These are phyloP conservation scores for Ampelocalamus luodianensis DNA, from an alignment of 176 grass and related monocot species.

Conservation along the genomic window DNA sequence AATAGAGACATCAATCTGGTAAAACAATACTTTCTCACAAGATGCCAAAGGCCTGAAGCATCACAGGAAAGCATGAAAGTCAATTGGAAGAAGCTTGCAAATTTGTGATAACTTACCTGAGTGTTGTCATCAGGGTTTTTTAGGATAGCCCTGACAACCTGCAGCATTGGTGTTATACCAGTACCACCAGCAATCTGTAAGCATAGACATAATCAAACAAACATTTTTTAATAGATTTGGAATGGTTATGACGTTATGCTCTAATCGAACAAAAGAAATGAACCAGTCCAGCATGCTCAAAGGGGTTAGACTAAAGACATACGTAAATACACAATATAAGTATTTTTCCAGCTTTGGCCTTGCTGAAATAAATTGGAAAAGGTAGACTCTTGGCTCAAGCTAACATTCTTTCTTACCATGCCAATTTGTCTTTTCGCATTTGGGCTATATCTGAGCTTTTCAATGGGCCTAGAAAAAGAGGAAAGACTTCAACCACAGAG, in stretches of 20 bases:
- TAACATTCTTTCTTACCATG: slow-evolving; percentile 68
- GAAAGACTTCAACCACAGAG: slow-evolving; percentile 37
- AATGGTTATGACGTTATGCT: background rate
- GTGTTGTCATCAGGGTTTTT: slow-evolving; percentile 97
- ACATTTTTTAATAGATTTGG: slow-evolving; percentile 7
- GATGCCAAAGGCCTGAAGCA: background rate
- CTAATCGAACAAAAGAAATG: background rate
- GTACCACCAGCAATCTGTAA: slow-evolving; percentile 87
- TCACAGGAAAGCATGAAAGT: slow-evolving; percentile 18
- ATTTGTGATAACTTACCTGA: slow-evolving; percentile 59
- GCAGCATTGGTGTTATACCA: slow-evolving; percentile 97
- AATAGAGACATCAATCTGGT: slow-evolving; percentile 14
- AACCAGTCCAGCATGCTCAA: background rate
- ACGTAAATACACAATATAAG: background rate
- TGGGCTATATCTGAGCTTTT: slow-evolving; percentile 96
- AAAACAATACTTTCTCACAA: slow-evolving; percentile 32
- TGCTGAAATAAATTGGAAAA: slow-evolving; percentile 21
- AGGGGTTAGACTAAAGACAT: background rate
- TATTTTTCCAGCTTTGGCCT: background rate
- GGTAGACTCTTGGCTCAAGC: background rate
- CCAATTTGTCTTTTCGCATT: slow-evolving; percentile 99
- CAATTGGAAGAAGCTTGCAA: background rate
- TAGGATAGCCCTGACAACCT: slow-evolving; percentile 92
- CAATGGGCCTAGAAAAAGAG: slow-evolving; percentile 75
- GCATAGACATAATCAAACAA: slow-evolving; percentile 24